These are phyloP conservation scores for Aspergillus phoenicis DNA, from an alignment of 2,329 filamentous ascomycete species.

Conservation along the genomic window DNA sequence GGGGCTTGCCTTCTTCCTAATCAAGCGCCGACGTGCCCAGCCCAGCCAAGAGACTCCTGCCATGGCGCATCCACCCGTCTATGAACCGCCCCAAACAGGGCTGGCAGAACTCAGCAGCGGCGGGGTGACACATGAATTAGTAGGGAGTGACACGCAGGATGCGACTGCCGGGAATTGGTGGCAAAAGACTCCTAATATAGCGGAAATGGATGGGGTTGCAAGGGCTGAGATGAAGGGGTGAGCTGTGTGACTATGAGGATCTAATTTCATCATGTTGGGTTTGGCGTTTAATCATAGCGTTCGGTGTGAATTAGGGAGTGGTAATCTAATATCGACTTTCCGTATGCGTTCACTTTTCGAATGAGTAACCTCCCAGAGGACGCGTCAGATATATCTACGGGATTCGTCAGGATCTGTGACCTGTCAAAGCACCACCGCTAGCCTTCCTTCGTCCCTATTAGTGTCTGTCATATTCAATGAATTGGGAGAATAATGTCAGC, in stretches of 20 bases:
- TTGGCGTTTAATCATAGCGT: no score
- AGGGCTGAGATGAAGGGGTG: background rate
- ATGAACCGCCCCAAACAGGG: background rate
- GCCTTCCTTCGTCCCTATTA: no score
- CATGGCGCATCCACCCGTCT: background rate
- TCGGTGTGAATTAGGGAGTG: no score
- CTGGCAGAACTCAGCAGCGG: background rate
- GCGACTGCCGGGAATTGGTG: background rate
- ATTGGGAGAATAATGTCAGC: no score
- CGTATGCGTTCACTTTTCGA: no score
- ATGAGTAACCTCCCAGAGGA: no score
- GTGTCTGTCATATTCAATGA: no score
- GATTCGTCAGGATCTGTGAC: no score
- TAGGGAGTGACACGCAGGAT: background rate
- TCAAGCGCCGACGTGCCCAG: background rate
- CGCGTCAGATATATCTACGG: no score
- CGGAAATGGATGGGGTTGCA: background rate
- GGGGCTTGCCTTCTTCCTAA: background rate
- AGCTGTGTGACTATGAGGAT: background rate
- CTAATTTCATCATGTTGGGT: background rate
- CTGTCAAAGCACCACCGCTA: no score
- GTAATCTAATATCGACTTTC: no score
- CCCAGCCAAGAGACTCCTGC: background rate
- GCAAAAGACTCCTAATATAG: background rate
- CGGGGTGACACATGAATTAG: background rate